These are phyloP conservation scores for Corynespora cassiicola DNA, from an alignment of 2,329 filamentous ascomycete species.

Conservation along the genomic window DNA sequence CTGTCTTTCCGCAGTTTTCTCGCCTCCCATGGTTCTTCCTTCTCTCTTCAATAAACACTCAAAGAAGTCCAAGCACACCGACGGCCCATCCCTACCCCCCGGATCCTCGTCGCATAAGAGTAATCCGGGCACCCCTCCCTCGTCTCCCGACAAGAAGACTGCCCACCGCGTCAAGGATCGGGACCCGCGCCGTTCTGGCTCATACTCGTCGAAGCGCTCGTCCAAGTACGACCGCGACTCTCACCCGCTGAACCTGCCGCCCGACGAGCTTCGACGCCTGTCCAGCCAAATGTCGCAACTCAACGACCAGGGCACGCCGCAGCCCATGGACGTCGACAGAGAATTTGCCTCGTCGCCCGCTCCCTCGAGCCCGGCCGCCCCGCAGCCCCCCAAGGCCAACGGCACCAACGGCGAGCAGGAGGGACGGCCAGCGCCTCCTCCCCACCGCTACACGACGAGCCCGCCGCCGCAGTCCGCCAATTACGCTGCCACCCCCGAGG, in stretches of 20 bases:
- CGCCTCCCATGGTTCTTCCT: conserved; percentile 45
- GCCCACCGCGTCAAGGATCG: conserved; percentile 39
- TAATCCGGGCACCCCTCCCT: conserved; percentile 39
- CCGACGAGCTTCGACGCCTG: conserved; percentile 82
- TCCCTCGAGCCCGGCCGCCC: conserved; percentile 55
- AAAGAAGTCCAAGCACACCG: conserved; percentile 42
- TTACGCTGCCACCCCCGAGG: conserved; percentile 46
- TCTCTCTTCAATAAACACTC: conserved; percentile 46
- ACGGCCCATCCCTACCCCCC: conserved; percentile 28
- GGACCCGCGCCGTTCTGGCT: conserved; percentile 35
- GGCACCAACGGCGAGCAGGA: conserved; percentile 54
- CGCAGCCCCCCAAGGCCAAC: conserved; percentile 57
- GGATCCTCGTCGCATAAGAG: conserved; percentile 24
- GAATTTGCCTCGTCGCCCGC: conserved; percentile 65
- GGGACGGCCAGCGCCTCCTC: conserved; percentile 69
- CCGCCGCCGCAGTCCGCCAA: conserved; percentile 51
- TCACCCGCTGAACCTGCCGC: conserved; percentile 88
- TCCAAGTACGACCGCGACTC: conserved; percentile 67
- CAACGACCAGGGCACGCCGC: conserved; percentile 60
- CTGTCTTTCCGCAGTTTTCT: conserved; percentile 23
- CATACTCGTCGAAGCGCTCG: conserved; percentile 44
- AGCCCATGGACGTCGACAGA: conserved; percentile 79
- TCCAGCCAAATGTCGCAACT: conserved; percentile 71
- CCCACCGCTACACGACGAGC: conserved; percentile 66
- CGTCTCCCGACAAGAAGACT: conserved; percentile 47